Evolutionary conservation across 192 early-diverging fungal species (phyloP).

Genomic region (Gonapodya prolifera): DNA sequence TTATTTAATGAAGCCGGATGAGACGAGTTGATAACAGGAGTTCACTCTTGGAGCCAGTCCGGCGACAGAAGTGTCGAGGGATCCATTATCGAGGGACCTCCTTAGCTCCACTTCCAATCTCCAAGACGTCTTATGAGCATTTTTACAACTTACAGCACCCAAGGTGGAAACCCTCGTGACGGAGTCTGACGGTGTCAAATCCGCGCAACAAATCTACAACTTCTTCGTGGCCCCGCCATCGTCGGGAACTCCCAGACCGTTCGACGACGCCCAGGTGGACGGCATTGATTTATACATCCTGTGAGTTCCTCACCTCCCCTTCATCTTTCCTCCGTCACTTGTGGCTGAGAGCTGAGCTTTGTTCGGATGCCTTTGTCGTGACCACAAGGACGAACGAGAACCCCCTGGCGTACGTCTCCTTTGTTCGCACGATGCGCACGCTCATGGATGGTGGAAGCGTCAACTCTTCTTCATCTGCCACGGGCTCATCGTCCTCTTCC

Average conservation of each 20-base stretch:
- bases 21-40: no score
- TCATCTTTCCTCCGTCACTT: not conserved
- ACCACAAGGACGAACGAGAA: not conserved
- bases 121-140: no score
- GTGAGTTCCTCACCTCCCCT: not conserved
- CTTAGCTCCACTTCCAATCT: no score
- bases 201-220: conserved; percentile 63
- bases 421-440: not conserved
- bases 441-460: not conserved
- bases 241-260: conserved; percentile 41
- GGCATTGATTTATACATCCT: conserved; percentile 35
- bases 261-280: conserved; percentile 54
- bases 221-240: conserved; percentile 57
- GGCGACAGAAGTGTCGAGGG: no score
- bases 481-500: no score
- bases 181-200: conserved; percentile 20
- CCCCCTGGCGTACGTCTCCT: not conserved
- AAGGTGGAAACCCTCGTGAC: not conserved
- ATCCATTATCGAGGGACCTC: no score
- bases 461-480: no score
- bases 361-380: no score
- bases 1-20: no score
- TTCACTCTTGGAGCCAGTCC: no score
- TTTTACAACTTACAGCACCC: not conserved
- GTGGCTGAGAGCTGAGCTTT: no score